Conservation (phyloP, 352 stramenopile genomes). For the Pythium aphanidermatum region DNA sequence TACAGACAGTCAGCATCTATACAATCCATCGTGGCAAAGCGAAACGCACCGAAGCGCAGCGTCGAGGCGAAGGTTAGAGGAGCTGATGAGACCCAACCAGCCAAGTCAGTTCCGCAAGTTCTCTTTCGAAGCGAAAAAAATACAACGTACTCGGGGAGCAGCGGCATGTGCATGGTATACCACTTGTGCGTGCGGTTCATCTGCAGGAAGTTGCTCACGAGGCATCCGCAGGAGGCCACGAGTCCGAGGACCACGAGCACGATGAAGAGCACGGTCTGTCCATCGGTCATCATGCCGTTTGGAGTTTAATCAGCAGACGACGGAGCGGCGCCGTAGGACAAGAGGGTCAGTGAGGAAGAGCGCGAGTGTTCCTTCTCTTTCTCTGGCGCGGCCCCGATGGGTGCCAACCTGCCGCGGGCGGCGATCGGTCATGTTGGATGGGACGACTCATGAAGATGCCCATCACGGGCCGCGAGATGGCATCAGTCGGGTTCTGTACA, state of each 20-base stretch:
- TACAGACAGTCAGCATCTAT: background rate
- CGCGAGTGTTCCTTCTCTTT: too few species aligned
- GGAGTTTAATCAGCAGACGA: too few species aligned
- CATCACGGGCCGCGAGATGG: too few species aligned
- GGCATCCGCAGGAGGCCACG: slow-evolving; percentile 1
- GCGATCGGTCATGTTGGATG: too few species aligned
- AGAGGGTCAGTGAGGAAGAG: too few species aligned
- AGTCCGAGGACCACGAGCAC: background rate
- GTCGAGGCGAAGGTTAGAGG: slow-evolving; percentile 9
- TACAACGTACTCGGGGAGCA: slow-evolving; percentile 6
- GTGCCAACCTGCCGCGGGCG: too few species aligned
- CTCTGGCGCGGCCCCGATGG: too few species aligned
- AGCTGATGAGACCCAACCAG: slow-evolving; percentile 1
- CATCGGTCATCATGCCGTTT: slow-evolving; percentile 1
- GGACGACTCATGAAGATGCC: too few species aligned
- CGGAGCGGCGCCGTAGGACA: too few species aligned
- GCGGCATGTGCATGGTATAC: slow-evolving; percentile 9
- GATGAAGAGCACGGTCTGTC: background rate
- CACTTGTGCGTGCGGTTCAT: slow-evolving; percentile 8
- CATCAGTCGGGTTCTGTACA: too few species aligned
- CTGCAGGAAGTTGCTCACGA: slow-evolving; percentile 5
- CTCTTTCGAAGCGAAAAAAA: background rate
- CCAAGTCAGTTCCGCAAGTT: too few species aligned
- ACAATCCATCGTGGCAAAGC: background rate
- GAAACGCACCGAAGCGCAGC: slow-evolving; percentile 11